Evolutionary conservation across 164 flowering plant species (phyloP).

Genomic region (Nymphaea thermarum): DNA sequence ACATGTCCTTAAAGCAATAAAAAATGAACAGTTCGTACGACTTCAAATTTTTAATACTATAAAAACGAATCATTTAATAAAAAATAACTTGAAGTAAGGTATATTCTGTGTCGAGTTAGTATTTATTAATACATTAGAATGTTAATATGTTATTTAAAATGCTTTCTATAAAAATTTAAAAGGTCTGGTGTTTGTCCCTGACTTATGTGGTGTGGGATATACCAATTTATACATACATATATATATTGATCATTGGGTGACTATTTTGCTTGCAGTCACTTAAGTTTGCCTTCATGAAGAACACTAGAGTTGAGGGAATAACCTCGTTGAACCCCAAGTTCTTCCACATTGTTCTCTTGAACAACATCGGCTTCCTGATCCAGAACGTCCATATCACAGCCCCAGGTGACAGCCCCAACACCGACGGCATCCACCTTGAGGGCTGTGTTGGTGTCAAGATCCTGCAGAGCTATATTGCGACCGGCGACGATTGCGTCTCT

Average conservation of each 20-base stretch:
- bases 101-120: too few relatives aligned
- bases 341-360: conserved; percentile 47
- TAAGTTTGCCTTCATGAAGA: conserved; percentile 37
- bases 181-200: neutral
- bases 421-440: conserved; percentile 66
- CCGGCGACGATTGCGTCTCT: conserved; percentile 70
- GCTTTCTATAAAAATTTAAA: neutral
- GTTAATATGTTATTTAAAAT: too few relatives aligned
- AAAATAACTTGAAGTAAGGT: too few relatives aligned
- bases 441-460: conserved; percentile 27
- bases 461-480: conserved; percentile 25
- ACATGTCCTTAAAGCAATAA: too few relatives aligned
- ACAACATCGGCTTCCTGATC: conserved; percentile 32
- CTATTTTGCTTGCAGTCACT: conserved; percentile 24
- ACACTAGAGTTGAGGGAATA: conserved; percentile 27
- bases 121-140: too few relatives aligned
- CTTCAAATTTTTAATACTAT: too few relatives aligned
- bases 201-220: neutral
- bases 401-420: conserved; percentile 56
- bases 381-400: conserved; percentile 33
- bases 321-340: conserved; percentile 53
- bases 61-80: too few relatives aligned
- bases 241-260: too few relatives aligned
- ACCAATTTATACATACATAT: too few relatives aligned
- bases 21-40: too few relatives aligned